Evolutionary conservation across 164 flowering plant species (phyloP).

Genomic region (Stephania japonica): DNA sequence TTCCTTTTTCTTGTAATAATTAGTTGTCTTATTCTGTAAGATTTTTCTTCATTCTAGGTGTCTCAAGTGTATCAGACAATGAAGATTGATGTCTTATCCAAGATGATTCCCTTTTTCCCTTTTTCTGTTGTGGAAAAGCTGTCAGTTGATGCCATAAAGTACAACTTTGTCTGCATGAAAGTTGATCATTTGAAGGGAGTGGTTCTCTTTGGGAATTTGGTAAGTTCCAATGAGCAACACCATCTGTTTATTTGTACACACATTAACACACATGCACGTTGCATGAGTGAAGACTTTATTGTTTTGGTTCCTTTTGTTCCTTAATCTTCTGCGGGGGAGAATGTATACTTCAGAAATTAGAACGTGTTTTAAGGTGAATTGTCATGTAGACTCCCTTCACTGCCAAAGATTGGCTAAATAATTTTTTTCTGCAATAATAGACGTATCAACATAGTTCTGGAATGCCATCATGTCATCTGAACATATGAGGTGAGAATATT

Average conservation of each 20-base stretch:
- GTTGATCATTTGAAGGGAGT: slow-evolving; percentile 75
- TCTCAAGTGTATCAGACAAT: slow-evolving; percentile 86
- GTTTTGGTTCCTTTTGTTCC: background rate
- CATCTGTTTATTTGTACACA: background rate
- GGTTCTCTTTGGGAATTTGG: slow-evolving; percentile 58
- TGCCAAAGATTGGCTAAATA: background rate
- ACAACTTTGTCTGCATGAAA: slow-evolving; percentile 66
- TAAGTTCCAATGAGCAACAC: slow-evolving; percentile 23
- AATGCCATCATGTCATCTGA: background rate
- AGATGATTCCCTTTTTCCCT: slow-evolving; percentile 73
- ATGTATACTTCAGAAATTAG: background rate
- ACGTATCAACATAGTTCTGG: background rate
- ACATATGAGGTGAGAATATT: background rate
- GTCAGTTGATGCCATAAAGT: slow-evolving; percentile 79
- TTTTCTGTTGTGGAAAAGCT: slow-evolving; percentile 73
- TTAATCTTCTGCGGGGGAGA: background rate
- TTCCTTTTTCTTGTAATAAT: background rate
- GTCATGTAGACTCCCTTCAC: background rate
- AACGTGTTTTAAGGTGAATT: background rate
- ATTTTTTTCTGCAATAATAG: background rate
- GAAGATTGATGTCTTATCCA: slow-evolving; percentile 62
- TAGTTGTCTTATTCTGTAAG: background rate
- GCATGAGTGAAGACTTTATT: background rate
- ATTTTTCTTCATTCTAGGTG: slow-evolving; percentile 39
- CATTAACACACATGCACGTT: background rate